Base-by-base conservation (phyloP, 805 yeast species). In the Myxozyma melibiosi region DNA sequence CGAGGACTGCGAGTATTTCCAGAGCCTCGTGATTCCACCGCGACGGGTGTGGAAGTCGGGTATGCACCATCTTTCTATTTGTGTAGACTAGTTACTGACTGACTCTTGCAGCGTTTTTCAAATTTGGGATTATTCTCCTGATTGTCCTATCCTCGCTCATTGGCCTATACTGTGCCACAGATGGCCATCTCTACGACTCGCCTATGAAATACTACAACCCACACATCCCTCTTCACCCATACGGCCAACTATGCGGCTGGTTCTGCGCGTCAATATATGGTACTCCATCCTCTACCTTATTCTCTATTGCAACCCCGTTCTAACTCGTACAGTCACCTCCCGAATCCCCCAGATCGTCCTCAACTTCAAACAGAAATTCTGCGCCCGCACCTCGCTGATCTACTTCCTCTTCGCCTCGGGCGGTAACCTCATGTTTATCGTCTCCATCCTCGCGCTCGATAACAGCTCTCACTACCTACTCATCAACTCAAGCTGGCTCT, bases 381-480 rank as follows among this genome's bases (percentile, higher is more conserved):
- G 97, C 70, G 98, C 94, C 61, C 98, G 98, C 24, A 88, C 92
- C 47, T 89, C 96, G 9, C 89, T 94, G 68, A 78, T 92, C 78
- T 92, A 94, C 73, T 92, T 92, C 74, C 74, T 94, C 22, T 92
- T 94, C 78, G 98, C 99, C 20, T 90, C 97, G 71, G 75, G 92
- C 55, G 99, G 99, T 45, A 94, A 92, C 70, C 76, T 88, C 68
- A 89, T 97, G 0, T 94, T 90, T 66, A 96, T 94, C 39, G 80
- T 88, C 13, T 86, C 96, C 9, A 92, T 92, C 51, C 75, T 92
- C 48, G 81, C 87, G 43, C 70, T 71, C 4, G 88, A 90, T 63
- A 76, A 84, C 46, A 84, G 89, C 52, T 76, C 78, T 67, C 78
- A 82, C 60, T 92, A 90, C 65, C 68, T 92, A 31, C 68, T 87